phyloP scores from a whole-genome alignment of 2,329 filamentous ascomycete species.

The Pseudomassariella vexata region DNA sequence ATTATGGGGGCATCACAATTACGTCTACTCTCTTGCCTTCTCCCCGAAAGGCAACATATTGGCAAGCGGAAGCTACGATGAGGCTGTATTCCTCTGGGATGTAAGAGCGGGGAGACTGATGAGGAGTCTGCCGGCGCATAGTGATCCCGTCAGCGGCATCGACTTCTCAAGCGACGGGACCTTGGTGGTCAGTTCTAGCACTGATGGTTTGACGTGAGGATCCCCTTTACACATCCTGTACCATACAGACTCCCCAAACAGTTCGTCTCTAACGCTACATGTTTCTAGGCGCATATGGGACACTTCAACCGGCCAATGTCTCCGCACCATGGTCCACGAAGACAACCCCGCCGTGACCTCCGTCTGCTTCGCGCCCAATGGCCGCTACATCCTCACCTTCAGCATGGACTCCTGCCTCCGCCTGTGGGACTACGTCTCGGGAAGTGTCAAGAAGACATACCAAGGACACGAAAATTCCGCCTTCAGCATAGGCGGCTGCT shows the following conservation, averaged over 20 bases:
- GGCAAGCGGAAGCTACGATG: slow-evolving; percentile 91
- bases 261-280: background rate
- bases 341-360: slow-evolving; percentile 87
- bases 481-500: slow-evolving; percentile 80
- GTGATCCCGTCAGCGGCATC: slow-evolving; percentile 88
- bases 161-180: slow-evolving; percentile 93
- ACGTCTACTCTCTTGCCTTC: slow-evolving; percentile 90
- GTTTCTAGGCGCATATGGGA: slow-evolving; percentile 77
- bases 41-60: slow-evolving; percentile 98
- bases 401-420: slow-evolving; percentile 86
- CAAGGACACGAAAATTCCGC: slow-evolving; percentile 82
- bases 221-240: background rate
- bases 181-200: slow-evolving; percentile 83
- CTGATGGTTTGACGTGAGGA: slow-evolving; percentile 77
- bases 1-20: slow-evolving; percentile 88
- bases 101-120: slow-evolving; percentile 82
- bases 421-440: slow-evolving; percentile 91
- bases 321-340: slow-evolving; percentile 92
- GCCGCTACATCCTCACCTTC: slow-evolving; percentile 85
- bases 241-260: slow-evolving; percentile 3
- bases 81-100: slow-evolving; percentile 96
- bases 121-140: slow-evolving; percentile 88
- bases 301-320: slow-evolving; percentile 87
- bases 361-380: slow-evolving; percentile 91
- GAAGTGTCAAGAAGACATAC: slow-evolving; percentile 92